These are phyloP conservation scores for Claviceps cyperi DNA, from an alignment of 2,329 filamentous ascomycete genomes.

Conservation along the genomic window DNA sequence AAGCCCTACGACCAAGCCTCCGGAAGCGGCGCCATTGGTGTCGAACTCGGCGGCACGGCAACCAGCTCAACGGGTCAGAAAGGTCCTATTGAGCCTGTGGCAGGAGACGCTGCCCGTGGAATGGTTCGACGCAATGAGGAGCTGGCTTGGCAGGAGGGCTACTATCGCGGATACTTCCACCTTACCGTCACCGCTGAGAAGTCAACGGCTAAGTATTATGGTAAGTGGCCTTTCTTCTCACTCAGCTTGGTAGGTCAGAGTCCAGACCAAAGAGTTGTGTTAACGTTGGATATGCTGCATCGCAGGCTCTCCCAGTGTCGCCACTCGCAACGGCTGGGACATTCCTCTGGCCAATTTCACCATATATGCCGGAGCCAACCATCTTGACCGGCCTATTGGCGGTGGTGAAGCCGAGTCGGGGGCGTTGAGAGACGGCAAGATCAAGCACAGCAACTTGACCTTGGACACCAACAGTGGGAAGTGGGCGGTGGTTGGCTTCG, in stretches of 20 bases:
- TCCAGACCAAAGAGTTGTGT: not conserved
- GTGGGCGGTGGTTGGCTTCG: conserved; percentile 13
- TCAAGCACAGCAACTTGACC: conserved; percentile 36
- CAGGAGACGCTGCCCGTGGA: conserved; percentile 31
- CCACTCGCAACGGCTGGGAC: conserved; percentile 46
- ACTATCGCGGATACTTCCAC: conserved; percentile 61
- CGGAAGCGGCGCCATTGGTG: conserved; percentile 41
- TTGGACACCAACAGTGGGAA: conserved; percentile 16
- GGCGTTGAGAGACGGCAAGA: conserved; percentile 33
- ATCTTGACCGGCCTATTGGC: conserved; percentile 28
- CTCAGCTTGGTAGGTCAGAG: too few species aligned
- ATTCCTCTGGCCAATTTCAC: conserved; percentile 57
- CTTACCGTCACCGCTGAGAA: conserved; percentile 41
- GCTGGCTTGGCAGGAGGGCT: conserved; percentile 59
- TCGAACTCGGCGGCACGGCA: conserved; percentile 53
- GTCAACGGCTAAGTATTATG: conserved; percentile 51
- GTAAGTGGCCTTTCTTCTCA: conserved; percentile 17
- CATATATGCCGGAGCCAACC: conserved; percentile 46
- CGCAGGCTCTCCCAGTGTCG: conserved; percentile 35
- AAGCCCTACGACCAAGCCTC: conserved; percentile 37
- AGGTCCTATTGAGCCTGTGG: conserved; percentile 40
- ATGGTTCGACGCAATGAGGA: conserved; percentile 40
- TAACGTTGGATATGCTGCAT: not conserved
- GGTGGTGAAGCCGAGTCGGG: conserved; percentile 37
- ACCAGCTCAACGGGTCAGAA: conserved; percentile 45